Evolutionary conservation across 2,329 filamentous ascomycete species (phyloP), one percentile per base, ranked within the genome.

Genomic region (Annulohypoxylon truncatum): DNA sequence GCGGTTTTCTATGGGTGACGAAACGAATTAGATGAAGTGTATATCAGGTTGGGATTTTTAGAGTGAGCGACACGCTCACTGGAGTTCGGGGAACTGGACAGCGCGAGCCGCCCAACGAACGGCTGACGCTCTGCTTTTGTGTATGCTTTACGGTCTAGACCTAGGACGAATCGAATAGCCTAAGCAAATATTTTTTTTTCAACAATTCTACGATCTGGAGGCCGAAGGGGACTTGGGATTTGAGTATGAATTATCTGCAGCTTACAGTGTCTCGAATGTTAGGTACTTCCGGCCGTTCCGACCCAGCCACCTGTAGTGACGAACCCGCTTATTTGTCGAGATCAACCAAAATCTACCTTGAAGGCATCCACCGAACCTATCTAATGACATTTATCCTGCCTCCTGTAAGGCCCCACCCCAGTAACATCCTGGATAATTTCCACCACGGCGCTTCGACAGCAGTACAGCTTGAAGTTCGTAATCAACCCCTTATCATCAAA

Each of bases 41-140:
- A 64, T 56, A 64, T 59, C 35, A 53, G 9, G 33, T 57, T 57
- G 26, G 46, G 28, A 12, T 50, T 42, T 64, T 66, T 64, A 1
- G 31, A 31, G 40, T 53, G 54, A 33, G 53, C 33, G 24, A 29
- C 26, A 55, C 31, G 56, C 53, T 47, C 53, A 55, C 35, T 35
- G 67, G 67, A 58, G 67, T 69, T 67, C 15, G 13, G 48, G 63
- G 44, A 38, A n/a, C 13, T 59, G 38, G 57, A 44, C 40, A 42
- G 29, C 20, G 13, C 29, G 55, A 56, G 50, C 51, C 33, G 56
- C 47, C 29, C 9, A 48, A 24, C 26, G 26, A 48, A 29, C 31
- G 38, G 50, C 28, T 35, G 33, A 24, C 42, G 52, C 47, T 66
- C 47, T 54, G 44, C 42, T 44, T 55, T 50, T 47, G 51, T 54